Conservation (phyloP, 192 early-diverging fungal species). For the Martensiomyces pterosporus region DNA sequence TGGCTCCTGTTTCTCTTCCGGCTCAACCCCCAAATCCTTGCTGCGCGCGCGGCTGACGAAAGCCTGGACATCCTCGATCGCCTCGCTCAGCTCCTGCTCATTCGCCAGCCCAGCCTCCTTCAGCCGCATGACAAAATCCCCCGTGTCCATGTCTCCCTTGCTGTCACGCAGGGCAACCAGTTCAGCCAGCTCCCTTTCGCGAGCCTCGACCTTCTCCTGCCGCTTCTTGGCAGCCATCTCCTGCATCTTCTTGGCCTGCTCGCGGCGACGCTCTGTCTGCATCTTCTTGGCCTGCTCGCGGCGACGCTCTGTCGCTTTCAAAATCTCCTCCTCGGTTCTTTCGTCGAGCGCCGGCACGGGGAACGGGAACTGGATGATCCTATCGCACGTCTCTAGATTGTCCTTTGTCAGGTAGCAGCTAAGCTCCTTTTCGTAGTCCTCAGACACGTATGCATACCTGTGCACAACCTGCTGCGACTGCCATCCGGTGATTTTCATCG, state of each 20-base stretch:
- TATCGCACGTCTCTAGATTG: slow-evolving; percentile 60
- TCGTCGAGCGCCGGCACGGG: slow-evolving; percentile 59
- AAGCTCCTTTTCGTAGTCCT: slow-evolving; percentile 72
- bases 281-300: slow-evolving; percentile 61
- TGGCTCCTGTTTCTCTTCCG: slow-evolving; percentile 72
- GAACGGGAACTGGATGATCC: slow-evolving; percentile 79
- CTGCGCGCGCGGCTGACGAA: slow-evolving; percentile 69
- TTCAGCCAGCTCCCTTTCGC: slow-evolving; percentile 62
- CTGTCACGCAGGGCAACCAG: slow-evolving; percentile 26
- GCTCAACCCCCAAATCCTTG: slow-evolving; percentile 77
- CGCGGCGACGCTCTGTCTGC: no score
- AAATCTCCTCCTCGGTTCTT: slow-evolving; percentile 76
- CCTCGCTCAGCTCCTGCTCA: slow-evolving; percentile 69
- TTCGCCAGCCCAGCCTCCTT: slow-evolving; percentile 59
- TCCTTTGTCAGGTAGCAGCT: slow-evolving; percentile 57
- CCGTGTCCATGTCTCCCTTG: slow-evolving; percentile 21
- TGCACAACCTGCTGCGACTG: slow-evolving; percentile 75
- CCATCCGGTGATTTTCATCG: slow-evolving; percentile 68
- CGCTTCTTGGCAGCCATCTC: slow-evolving; percentile 78
- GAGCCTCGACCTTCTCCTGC: slow-evolving; percentile 72
- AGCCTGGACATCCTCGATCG: slow-evolving; percentile 64
- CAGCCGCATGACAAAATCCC: slow-evolving; percentile 47
- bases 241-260: slow-evolving; percentile 68
- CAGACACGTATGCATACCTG: slow-evolving; percentile 64
- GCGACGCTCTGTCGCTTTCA: slow-evolving; percentile 59